Conservation (phyloP, 768 basidiomycete genomes). For the Paxillus involutus region DNA sequence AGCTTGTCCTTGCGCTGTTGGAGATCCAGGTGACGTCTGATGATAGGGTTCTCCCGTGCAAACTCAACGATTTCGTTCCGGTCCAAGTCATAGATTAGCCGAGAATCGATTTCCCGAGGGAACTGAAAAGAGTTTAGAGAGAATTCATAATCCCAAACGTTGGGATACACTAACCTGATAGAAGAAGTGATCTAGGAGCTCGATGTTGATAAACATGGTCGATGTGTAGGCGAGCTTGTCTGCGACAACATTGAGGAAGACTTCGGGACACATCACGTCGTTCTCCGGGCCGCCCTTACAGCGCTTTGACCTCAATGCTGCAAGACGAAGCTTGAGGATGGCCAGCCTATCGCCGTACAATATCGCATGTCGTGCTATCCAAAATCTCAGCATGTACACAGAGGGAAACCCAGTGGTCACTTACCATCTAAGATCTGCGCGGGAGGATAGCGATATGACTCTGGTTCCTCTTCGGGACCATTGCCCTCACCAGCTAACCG, state of each 20-base stretch:
- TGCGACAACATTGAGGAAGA: slow-evolving; percentile 94
- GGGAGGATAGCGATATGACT: slow-evolving; percentile 88
- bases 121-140: slow-evolving; percentile 53
- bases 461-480: slow-evolving; percentile 43
- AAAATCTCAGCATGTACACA: slow-evolving; percentile 6
- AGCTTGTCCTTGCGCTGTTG: slow-evolving; percentile 98
- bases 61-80: slow-evolving; percentile 87
- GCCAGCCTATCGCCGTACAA: slow-evolving; percentile 79
- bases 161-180: slow-evolving; percentile 69
- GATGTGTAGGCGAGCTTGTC: slow-evolving; percentile 96
- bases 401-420: slow-evolving; percentile 20
- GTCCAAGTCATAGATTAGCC: slow-evolving; percentile 91
- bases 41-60: slow-evolving; percentile 92
- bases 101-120: slow-evolving; percentile 95
- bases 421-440: slow-evolving; percentile 90
- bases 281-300: slow-evolving; percentile 87
- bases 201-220: slow-evolving; percentile 98
- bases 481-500: slow-evolving; percentile 43
- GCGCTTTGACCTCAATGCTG: slow-evolving; percentile 84
- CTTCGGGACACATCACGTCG: slow-evolving; percentile 91
- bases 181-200: slow-evolving; percentile 97
- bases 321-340: slow-evolving; percentile 82
- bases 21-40: slow-evolving; percentile 84
- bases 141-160: background rate
- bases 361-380: slow-evolving; percentile 85